phyloP scores from a whole-genome alignment of 1,284 basidiomycete genomes.

The Anthracocystis panici-leucophaei region DNA sequence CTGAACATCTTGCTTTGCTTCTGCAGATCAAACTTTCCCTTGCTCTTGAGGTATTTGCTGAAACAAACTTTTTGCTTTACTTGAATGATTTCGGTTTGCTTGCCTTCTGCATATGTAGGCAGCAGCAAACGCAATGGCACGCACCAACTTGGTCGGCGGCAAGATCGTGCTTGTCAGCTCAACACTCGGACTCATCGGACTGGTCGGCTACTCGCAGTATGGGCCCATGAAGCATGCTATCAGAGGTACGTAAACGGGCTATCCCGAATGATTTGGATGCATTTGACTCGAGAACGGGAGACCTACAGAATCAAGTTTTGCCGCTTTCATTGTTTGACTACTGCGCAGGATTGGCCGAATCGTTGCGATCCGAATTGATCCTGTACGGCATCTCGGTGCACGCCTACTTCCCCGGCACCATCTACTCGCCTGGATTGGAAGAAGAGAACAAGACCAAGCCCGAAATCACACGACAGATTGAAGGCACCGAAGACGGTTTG shows the following conservation, averaged over 20 bases:
- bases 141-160: slow-evolving; percentile 73
- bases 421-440: slow-evolving; percentile 83
- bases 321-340: neutral
- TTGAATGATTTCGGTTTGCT: slow-evolving; percentile 2
- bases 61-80: neutral
- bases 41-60: neutral
- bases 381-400: slow-evolving; percentile 85
- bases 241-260: slow-evolving; percentile 74
- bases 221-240: slow-evolving; percentile 90
- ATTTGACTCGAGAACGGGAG: neutral
- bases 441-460: slow-evolving; percentile 87
- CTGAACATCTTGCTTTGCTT: neutral
- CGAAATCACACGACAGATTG: slow-evolving; percentile 81
- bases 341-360: slow-evolving; percentile 81
- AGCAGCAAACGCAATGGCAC: slow-evolving; percentile 79
- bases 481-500: slow-evolving; percentile 79
- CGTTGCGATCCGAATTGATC: slow-evolving; percentile 83
- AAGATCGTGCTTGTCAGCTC: slow-evolving; percentile 87
- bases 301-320: neutral
- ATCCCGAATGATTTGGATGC: too few species aligned
- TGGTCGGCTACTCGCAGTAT: slow-evolving; percentile 88
- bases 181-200: slow-evolving; percentile 81
- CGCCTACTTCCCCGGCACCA: slow-evolving; percentile 87
- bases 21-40: neutral
- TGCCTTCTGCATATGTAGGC: slow-evolving; percentile 72